Base-by-base conservation (phyloP, 371 early-diverging fungal genomes). In the Scutellospora calospora region DNA sequence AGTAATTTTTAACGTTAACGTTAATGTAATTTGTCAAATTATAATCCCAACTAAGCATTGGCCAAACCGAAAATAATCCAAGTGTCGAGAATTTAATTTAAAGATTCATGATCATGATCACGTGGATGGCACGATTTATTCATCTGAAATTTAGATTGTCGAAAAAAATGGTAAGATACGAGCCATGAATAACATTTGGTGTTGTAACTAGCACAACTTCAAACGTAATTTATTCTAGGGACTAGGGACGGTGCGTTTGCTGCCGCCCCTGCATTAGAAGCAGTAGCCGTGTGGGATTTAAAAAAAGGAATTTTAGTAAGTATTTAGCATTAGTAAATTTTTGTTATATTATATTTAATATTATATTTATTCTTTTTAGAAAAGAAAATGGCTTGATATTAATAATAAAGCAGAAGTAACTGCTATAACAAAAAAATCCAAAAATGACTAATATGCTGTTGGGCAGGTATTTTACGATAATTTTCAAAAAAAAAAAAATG, bases 221-320 rank as follows among this genome's bases (percentile, higher is more conserved):
- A 33, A 97, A 96, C 81, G 88, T 91, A 38, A 84, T 93, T 27
- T 95, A 92, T 75, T 93, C 94, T 83, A 80, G 83, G 38, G 89
- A 85, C 94, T 83, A 80, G 83, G 38, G 89, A 85, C 1, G 97
- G 94, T 25, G 91, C 91, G 84, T 83, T 90, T 68, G 94, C 93
- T 65, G 84, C 97, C 51, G 86, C 94, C 1, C 94, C 97, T 33
- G 92, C 95, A 0, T 90, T 98, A 22, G 97, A 97, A 86, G 89
- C 91, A 80, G 93, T 96, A 62, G 85, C 88, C 59, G 85, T 96
- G 18, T 97, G 97, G 97, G 94, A 97, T 86, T 87, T 95, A 41
- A 93, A 95, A 83, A 94, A 92, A 84, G 98, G 97, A 54, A 89
- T 87, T 33, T 85, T 92, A 88, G 93, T 94, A 84, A 55, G 38